These are phyloP conservation scores for Epichloe sibirici DNA, from an alignment of 2,329 filamentous ascomycete genomes.

Conservation along the genomic window DNA sequence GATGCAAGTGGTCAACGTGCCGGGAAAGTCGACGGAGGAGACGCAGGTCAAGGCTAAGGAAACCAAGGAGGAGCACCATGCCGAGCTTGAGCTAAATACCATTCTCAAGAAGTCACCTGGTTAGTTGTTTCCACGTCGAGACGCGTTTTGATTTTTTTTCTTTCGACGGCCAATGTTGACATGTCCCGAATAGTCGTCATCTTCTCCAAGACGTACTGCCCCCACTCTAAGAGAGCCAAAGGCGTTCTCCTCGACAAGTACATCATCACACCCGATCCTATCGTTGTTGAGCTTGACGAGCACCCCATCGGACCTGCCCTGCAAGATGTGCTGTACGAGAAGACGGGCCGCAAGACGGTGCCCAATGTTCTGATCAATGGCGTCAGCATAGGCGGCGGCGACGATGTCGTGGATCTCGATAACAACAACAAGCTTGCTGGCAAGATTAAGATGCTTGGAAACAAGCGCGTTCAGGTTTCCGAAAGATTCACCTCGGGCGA, in stretches of 20 bases:
- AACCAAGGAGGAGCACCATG: slow-evolving; percentile 47
- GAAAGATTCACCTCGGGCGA: slow-evolving; percentile 28
- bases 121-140: slow-evolving; percentile 29
- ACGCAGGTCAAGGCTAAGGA: slow-evolving; percentile 25
- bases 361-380: slow-evolving; percentile 87
- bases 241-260: slow-evolving; percentile 74
- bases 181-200: slow-evolving; percentile 60
- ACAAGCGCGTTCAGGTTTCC: slow-evolving; percentile 45
- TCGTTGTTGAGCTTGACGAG: slow-evolving; percentile 80
- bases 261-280: slow-evolving; percentile 66
- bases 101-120: slow-evolving; percentile 79
- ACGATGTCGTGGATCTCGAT: slow-evolving; percentile 69
- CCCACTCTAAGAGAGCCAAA: slow-evolving; percentile 76
- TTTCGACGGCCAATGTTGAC: not conserved
- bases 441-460: slow-evolving; percentile 63
- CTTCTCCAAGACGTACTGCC: slow-evolving; percentile 92
- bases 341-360: slow-evolving; percentile 74
- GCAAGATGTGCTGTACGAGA: slow-evolving; percentile 58
- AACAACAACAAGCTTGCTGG: slow-evolving; percentile 51
- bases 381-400: slow-evolving; percentile 78
- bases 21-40: slow-evolving; percentile 2
- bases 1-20: slow-evolving; percentile 11
- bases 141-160: not conserved
- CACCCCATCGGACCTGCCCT: slow-evolving; percentile 63
- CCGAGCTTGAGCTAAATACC: slow-evolving; percentile 58